These are phyloP conservation scores for Alternaria sp. DNA, from an alignment of 2,329 filamentous ascomycete genomes.

Conservation along the genomic window DNA sequence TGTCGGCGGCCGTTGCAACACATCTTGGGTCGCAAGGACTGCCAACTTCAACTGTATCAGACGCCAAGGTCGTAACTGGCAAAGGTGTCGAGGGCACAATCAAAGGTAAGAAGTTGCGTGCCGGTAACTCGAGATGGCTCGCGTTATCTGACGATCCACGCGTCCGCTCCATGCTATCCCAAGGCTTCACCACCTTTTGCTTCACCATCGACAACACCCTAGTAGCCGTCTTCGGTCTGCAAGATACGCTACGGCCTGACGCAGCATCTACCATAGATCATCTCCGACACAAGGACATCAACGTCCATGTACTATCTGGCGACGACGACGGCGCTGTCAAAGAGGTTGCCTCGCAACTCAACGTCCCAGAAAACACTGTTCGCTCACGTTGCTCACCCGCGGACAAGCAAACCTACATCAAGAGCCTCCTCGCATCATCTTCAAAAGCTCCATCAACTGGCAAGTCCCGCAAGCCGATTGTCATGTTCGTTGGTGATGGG, in stretches of 20 bases:
- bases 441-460: not conserved
- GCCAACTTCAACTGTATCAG: constrained; percentile 13
- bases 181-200: constrained; percentile 57
- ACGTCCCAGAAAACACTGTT: constrained; percentile 53
- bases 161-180: constrained; percentile 42
- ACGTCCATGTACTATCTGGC: constrained; percentile 65
- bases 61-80: constrained; percentile 52
- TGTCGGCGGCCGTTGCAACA: constrained; percentile 59
- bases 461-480: constrained; percentile 42
- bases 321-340: constrained; percentile 62
- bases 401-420: constrained; percentile 64
- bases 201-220: constrained; percentile 59
- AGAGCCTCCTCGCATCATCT: constrained; percentile 31
- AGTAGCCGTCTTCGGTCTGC: constrained; percentile 61
- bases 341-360: constrained; percentile 51
- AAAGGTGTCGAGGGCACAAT: constrained; percentile 56
- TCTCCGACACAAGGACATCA: constrained; percentile 59
- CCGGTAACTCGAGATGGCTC: constrained; percentile 61
- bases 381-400: constrained; percentile 60
- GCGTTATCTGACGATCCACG: constrained; percentile 55
- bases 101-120: constrained; percentile 46
- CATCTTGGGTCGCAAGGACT: constrained; percentile 50
- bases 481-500: constrained; percentile 78
- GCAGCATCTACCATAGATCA: constrained; percentile 61
- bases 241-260: constrained; percentile 60